These are phyloP conservation scores for Stagonosporopsis rhizophila DNA, from an alignment of 2,329 filamentous ascomycete genomes.

Conservation along the genomic window DNA sequence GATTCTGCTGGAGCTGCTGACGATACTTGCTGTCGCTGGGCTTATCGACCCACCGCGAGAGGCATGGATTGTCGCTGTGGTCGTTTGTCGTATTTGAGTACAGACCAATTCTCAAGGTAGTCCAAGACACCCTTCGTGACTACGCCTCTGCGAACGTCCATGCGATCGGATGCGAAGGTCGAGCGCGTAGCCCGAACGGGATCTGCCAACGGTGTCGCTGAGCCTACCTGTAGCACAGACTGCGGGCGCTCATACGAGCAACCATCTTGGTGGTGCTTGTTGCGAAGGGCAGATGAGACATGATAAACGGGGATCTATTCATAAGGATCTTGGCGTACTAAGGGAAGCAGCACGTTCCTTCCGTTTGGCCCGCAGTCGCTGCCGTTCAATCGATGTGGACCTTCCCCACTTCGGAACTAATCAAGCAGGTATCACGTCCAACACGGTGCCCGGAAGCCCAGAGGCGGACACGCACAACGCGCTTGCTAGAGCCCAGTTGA, in stretches of 20 bases:
- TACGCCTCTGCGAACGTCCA: background rate
- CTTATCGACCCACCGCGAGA: background rate
- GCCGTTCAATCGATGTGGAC: slow-evolving; percentile 7
- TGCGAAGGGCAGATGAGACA: background rate
- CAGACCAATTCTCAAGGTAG: background rate
- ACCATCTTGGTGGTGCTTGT: background rate
- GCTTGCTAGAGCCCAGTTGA: background rate
- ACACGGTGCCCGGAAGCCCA: slow-evolving; percentile 13
- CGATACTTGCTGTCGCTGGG: background rate
- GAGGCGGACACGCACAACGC: background rate
- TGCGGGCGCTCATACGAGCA: background rate
- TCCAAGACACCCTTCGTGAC: background rate
- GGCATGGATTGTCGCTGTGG: background rate
- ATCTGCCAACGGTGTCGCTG: background rate
- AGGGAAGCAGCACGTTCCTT: slow-evolving; percentile 17
- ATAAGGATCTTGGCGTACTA: slow-evolving; percentile 9
- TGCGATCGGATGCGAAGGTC: background rate
- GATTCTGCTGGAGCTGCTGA: background rate
- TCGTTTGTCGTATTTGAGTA: background rate
- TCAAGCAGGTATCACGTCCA: slow-evolving; percentile 16
- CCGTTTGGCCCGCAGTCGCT: slow-evolving; percentile 18
- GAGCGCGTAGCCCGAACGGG: background rate
- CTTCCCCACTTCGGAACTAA: slow-evolving; percentile 15
- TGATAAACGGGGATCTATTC: background rate
- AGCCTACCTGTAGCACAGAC: background rate